Percentiles rank a stretch among this genome's conserved stretches.
Evolutionary conservation across 768 basidiomycete genomes (phyloP).

Genomic region (Cystofilobasidium ferigula): DNA sequence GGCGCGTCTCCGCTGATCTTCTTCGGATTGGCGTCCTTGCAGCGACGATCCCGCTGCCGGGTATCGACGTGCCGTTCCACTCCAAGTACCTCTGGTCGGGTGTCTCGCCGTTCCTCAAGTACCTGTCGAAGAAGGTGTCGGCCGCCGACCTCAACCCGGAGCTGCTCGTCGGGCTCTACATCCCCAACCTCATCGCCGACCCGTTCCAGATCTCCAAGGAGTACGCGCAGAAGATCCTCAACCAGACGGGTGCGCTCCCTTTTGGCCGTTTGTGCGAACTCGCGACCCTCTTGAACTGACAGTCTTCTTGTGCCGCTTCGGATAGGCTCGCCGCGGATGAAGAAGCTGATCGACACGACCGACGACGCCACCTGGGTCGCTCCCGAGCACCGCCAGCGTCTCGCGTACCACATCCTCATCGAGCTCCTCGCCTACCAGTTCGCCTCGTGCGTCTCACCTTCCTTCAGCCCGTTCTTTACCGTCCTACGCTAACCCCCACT

Average conservation of each 20-base stretch:
- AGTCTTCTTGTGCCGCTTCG: not conserved
- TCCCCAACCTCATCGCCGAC: constrained; percentile 73
- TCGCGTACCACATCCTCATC: constrained; percentile 91
- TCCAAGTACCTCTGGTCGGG: constrained; percentile 98
- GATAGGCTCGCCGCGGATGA: constrained; percentile 73
- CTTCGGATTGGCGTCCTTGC: not conserved
- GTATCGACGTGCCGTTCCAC: constrained; percentile 99
- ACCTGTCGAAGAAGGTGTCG: constrained; percentile 97
- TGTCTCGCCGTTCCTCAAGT: constrained; percentile 55
- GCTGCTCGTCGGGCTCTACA: constrained; percentile 86
- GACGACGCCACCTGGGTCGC: constrained; percentile 79
- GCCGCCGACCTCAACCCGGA: constrained; percentile 82
- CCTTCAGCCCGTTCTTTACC: not conserved
- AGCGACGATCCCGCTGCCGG: constrained; percentile 45
- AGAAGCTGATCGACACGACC: constrained; percentile 89
- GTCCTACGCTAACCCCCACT: not conserved
- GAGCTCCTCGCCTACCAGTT: constrained; percentile 97
- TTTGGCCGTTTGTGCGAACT: not conserved
- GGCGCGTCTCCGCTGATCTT: constrained; percentile 41
- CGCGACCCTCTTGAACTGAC: not conserved
- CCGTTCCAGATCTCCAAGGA: constrained; percentile 44
- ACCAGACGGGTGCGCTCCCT: constrained; percentile 51
- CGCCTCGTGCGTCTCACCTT: constrained; percentile 35
- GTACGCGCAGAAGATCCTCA: constrained; percentile 90
- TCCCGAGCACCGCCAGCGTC: constrained; percentile 70